Evolutionary conservation across 2,329 filamentous ascomycete genomes (phyloP), one percentile per base, ranked within the genome.

Genomic region (Colletotrichum musae): DNA sequence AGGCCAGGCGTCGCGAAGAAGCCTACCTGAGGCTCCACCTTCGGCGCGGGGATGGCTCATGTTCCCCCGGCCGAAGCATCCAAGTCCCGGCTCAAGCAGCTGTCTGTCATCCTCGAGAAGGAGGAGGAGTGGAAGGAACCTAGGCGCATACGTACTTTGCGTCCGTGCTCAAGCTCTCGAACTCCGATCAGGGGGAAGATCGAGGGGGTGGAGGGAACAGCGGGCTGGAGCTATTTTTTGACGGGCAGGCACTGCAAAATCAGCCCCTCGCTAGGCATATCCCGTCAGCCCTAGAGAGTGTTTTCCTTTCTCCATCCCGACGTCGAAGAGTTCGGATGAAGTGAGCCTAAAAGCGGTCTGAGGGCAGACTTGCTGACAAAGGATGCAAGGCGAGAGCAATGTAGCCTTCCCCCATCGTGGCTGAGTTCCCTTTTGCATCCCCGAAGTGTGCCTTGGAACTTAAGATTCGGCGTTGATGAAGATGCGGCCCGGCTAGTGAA

Each of bases 271-370:
- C 10, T 10, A 36, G 9, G 32, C 32, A 36, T 36, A 24, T 10
- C 32, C 32, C 32, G 6, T 53, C 39, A 39, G 54, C 36, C 18
- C 15, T 65, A 26, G 39, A 26, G 32, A 10, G 7, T 6, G 2
- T 43, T 36, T 36, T 24, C 21, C 32, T 36, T 2, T 10, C 15
- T n/a, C 43, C n/a, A 13, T 54, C n/a, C 43, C 36, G 56, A 58
- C 57, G 45, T 39, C 57, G 45, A 39, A 1, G 16, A 58, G 56
- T 58, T 58, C 41, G 56, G 39, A 48, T 21, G 56, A 58, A 36
- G 1, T 16, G 39, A 45, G 54, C 36, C 24, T 32, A 13, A 58
- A 41, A 24, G 56, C 48, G 15, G 41, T 43, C 41, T n/a, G 41
- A 16, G 41, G 10, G 39, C 15, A 21, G 4, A 41, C 26, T 21